Conservation (phyloP, 2,329 filamentous ascomycete genomes). For the Colletotrichum lini region DNA sequence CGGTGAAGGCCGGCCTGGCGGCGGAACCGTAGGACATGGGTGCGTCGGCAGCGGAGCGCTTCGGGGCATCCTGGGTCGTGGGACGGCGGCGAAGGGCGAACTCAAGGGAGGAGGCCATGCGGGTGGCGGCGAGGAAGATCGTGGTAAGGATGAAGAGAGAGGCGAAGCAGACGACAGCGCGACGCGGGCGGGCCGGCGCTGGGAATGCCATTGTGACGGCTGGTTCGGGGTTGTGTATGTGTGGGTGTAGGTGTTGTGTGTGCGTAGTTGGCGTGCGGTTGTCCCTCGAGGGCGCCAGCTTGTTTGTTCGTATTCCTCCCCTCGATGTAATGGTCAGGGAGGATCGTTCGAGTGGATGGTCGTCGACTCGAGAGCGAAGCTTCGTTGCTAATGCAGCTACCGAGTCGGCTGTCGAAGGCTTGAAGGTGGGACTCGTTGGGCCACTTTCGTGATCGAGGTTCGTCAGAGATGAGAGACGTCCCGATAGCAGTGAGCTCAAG, state of each 20-base stretch:
- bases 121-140: slow-evolving; percentile 52
- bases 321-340: not conserved
- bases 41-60: slow-evolving; percentile 47
- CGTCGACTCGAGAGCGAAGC: not conserved
- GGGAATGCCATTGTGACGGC: slow-evolving; percentile 27
- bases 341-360: not conserved
- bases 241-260: not conserved
- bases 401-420: not conserved
- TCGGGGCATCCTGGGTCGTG: slow-evolving; percentile 24
- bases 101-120: slow-evolving; percentile 47
- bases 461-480: not conserved
- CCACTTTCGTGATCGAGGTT: not conserved
- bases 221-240: not conserved
- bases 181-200: slow-evolving; percentile 25
- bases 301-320: not conserved
- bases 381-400: not conserved
- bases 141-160: slow-evolving; percentile 52
- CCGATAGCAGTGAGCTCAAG: not conserved
- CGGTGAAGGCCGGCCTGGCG: slow-evolving; percentile 55
- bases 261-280: not conserved
- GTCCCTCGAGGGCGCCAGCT: not conserved
- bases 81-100: slow-evolving; percentile 25
- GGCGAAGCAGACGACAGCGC: slow-evolving; percentile 21
- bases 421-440: not conserved
- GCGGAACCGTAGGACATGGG: slow-evolving; percentile 59